Conservation (phyloP, 2,329 filamentous ascomycete species). For the Aspergillus bombycis region DNA sequence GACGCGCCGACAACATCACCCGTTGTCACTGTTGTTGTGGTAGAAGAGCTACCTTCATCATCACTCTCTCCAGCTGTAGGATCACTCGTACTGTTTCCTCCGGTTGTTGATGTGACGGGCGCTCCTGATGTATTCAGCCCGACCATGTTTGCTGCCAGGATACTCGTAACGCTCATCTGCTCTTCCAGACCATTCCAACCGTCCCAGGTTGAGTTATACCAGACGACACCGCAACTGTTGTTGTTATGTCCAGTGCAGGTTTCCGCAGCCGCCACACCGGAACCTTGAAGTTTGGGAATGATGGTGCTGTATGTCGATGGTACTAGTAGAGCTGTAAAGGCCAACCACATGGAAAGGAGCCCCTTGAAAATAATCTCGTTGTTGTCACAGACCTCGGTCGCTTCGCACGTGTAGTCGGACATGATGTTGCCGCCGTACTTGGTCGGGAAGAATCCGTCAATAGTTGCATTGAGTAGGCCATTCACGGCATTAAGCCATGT, state of each 20-base stretch:
- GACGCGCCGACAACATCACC: slow-evolving; percentile 44
- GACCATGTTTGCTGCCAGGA: slow-evolving; percentile 64
- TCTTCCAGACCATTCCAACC: slow-evolving; percentile 66
- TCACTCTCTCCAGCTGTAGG: slow-evolving; percentile 36
- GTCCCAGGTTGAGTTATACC: slow-evolving; percentile 59
- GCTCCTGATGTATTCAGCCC: slow-evolving; percentile 50
- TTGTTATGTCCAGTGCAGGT: slow-evolving; percentile 64
- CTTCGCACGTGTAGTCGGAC: slow-evolving; percentile 69
- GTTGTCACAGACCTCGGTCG: slow-evolving; percentile 61
- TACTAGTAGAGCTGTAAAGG: slow-evolving; percentile 62
- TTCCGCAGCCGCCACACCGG: slow-evolving; percentile 61
- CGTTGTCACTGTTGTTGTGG: slow-evolving; percentile 25
- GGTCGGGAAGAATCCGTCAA: slow-evolving; percentile 55
- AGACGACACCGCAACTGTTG: slow-evolving; percentile 66
- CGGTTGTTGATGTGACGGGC: slow-evolving; percentile 47
- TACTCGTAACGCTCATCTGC: slow-evolving; percentile 69
- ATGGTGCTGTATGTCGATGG: slow-evolving; percentile 61
- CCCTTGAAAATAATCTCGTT: slow-evolving; percentile 77
- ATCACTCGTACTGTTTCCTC: slow-evolving; percentile 56
- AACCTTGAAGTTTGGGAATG: slow-evolving; percentile 60
- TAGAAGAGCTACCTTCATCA: background rate
- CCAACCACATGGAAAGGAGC: slow-evolving; percentile 69
- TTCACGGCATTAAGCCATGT: slow-evolving; percentile 62
- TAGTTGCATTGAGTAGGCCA: slow-evolving; percentile 56
- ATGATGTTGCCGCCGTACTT: slow-evolving; percentile 55